A percentile compares a stretch with the other conserved stretches of the same genome.
phyloP scores from a whole-genome alignment of 495 filamentous ascomycete species.

The Aspergillus nanangensis region DNA sequence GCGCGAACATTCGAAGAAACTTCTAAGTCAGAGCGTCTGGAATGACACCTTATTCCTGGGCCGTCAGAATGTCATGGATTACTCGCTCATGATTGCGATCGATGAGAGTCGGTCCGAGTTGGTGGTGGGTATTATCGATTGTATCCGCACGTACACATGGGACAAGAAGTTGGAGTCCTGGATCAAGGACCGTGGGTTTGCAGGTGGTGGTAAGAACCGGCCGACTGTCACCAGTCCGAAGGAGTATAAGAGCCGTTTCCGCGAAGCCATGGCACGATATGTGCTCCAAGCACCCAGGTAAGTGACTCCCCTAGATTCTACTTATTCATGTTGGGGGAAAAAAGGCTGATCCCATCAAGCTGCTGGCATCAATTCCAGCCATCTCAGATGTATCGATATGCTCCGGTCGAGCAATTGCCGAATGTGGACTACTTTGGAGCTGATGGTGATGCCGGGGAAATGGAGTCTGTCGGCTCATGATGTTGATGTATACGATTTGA shows the following conservation, averaged over 20 bases:
- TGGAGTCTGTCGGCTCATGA: constrained; percentile 3
- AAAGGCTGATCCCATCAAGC: constrained; percentile 23
- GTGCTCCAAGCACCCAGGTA: constrained; percentile 69
- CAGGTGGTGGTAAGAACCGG: constrained; percentile 76
- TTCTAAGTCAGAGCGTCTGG: constrained; percentile 79
- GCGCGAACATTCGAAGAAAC: constrained; percentile 86
- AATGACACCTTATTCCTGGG: constrained; percentile 95
- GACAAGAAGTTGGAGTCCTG: constrained; percentile 98
- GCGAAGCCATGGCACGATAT: constrained; percentile 95
- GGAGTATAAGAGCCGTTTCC: constrained; percentile 94
- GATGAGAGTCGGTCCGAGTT: constrained; percentile 86
- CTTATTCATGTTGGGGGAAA: neutral
- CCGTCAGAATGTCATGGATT: constrained; percentile 97
- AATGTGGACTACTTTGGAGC: constrained; percentile 15
- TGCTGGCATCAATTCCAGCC: constrained; percentile 72
- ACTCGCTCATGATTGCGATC: constrained; percentile 96
- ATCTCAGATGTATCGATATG: constrained; percentile 40
- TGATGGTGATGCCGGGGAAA: constrained; percentile 23
- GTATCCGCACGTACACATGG: constrained; percentile 98
- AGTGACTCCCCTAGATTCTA: neutral
- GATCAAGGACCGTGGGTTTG: constrained; percentile 94
- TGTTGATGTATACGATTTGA: neutral
- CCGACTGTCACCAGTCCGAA: constrained; percentile 96
- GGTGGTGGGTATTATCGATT: constrained; percentile 96
- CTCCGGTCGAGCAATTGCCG: constrained; percentile 30